Percentiles rank a stretch among this genome's conserved stretches.
phyloP scores from a whole-genome alignment of 2,329 filamentous ascomycete species.

The Kalaharituber pfeilii region DNA sequence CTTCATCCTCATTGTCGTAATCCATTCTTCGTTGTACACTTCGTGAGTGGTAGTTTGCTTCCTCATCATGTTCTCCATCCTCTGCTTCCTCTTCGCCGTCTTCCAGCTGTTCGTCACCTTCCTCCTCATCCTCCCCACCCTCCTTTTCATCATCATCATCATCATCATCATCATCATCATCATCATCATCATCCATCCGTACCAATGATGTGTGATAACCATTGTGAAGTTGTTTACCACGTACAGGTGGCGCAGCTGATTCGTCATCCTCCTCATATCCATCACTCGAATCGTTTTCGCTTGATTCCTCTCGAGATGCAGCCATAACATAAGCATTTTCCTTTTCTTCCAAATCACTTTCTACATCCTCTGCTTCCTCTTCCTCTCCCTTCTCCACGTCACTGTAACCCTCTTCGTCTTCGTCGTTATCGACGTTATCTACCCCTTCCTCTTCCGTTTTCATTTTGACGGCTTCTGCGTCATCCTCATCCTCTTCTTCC shows the following conservation, averaged over 20 bases:
- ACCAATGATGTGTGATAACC: neutral
- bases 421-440: constrained; percentile 17
- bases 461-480: constrained; percentile 8
- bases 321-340: neutral
- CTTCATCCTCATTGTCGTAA: constrained; percentile 1
- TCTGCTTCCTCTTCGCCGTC: constrained; percentile 5
- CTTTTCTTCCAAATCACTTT: neutral
- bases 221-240: neutral
- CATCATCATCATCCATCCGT: neutral
- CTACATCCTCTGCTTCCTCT: no score
- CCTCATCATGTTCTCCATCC: constrained; percentile 5
- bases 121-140: constrained; percentile 10
- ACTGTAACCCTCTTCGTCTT: constrained; percentile 12
- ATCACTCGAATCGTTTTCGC: neutral
- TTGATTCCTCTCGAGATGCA: neutral
- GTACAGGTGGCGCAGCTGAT: neutral
- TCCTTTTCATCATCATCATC: constrained; percentile 9
- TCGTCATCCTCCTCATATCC: constrained; percentile 4
- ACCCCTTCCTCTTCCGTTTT: constrained; percentile 15
- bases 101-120: constrained; percentile 7
- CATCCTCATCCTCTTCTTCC: constrained; percentile 9
- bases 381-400: no score
- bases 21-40: neutral
- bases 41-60: neutral
- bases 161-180: constrained; percentile 1